Percentiles rank a stretch among this genome's conserved stretches.
phyloP scores from a whole-genome alignment of 2,329 filamentous ascomycete genomes.

The Monosporascus sp. region DNA sequence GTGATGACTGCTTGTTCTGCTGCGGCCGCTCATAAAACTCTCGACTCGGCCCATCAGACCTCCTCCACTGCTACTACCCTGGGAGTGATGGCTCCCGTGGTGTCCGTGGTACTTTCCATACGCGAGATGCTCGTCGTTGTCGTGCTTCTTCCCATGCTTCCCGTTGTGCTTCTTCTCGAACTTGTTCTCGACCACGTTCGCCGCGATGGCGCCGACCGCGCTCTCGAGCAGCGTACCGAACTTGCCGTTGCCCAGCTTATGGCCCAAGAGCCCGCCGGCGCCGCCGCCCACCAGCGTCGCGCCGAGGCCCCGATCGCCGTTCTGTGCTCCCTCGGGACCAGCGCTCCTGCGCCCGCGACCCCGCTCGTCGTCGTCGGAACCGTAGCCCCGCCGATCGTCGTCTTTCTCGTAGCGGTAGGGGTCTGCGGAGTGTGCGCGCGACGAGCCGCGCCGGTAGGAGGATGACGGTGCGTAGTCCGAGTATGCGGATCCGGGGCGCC shows the following conservation, averaged over 20 bases:
- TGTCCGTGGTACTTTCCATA: slow-evolving; percentile 11
- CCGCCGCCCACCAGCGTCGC: slow-evolving; percentile 49
- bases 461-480: slow-evolving; percentile 15
- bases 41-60: slow-evolving; percentile 17
- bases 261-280: slow-evolving; percentile 47
- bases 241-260: slow-evolving; percentile 49
- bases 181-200: slow-evolving; percentile 46
- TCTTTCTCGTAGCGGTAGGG: slow-evolving; percentile 14
- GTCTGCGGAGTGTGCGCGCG: slow-evolving; percentile 23
- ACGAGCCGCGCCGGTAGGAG: slow-evolving; percentile 1
- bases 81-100: slow-evolving; percentile 5
- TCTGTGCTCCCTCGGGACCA: slow-evolving; percentile 14
- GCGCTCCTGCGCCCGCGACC: not conserved
- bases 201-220: slow-evolving; percentile 49
- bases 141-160: slow-evolving; percentile 13
- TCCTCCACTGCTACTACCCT: slow-evolving; percentile 12
- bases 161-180: slow-evolving; percentile 31
- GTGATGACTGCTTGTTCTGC: slow-evolving; percentile 8
- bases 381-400: not conserved
- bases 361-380: not conserved
- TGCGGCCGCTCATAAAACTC: slow-evolving; percentile 11
- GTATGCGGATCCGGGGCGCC: slow-evolving; percentile 23
- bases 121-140: slow-evolving; percentile 6
- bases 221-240: slow-evolving; percentile 48
- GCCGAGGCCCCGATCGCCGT: slow-evolving; percentile 50